These are phyloP conservation scores for Tympanopsis confertula DNA, from an alignment of 2,329 filamentous ascomycete genomes.

Conservation along the genomic window DNA sequence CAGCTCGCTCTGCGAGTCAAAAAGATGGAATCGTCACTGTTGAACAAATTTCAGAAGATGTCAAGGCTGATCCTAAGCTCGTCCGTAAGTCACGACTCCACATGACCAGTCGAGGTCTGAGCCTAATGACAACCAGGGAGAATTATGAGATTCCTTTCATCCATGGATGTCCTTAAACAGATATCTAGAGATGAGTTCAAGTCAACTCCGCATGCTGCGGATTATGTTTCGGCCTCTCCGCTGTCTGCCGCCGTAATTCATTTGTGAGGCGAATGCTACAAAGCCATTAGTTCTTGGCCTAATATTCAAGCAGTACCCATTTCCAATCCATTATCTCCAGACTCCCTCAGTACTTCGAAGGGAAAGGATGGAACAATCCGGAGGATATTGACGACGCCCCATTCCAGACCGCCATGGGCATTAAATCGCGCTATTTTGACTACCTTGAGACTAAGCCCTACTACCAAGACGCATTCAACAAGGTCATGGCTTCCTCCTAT, in stretches of 20 bases:
- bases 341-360: slow-evolving; percentile 13
- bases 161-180: not conserved
- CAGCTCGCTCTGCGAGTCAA: not conserved
- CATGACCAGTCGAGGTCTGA: too few relatives aligned
- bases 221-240: not conserved
- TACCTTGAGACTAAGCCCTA: slow-evolving; percentile 10
- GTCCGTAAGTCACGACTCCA: not conserved
- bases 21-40: not conserved
- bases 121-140: too few relatives aligned
- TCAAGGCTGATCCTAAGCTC: not conserved
- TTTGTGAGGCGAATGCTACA: too few relatives aligned
- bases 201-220: not conserved
- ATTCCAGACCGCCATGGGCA: slow-evolving; percentile 13
- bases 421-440: slow-evolving; percentile 13
- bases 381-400: slow-evolving; percentile 12
- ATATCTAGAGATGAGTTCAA: not conserved
- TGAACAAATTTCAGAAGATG: not conserved
- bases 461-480: slow-evolving; percentile 13
- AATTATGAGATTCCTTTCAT: not conserved
- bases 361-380: slow-evolving; percentile 15
- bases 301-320: not conserved
- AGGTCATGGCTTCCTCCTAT: slow-evolving; percentile 9
- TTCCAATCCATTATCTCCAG: slow-evolving; percentile 3
- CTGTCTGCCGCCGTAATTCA: not conserved
- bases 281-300: too few relatives aligned